phyloP scores from a whole-genome alignment of 352 stramenopile species.

The Phytophthora sp. region DNA sequence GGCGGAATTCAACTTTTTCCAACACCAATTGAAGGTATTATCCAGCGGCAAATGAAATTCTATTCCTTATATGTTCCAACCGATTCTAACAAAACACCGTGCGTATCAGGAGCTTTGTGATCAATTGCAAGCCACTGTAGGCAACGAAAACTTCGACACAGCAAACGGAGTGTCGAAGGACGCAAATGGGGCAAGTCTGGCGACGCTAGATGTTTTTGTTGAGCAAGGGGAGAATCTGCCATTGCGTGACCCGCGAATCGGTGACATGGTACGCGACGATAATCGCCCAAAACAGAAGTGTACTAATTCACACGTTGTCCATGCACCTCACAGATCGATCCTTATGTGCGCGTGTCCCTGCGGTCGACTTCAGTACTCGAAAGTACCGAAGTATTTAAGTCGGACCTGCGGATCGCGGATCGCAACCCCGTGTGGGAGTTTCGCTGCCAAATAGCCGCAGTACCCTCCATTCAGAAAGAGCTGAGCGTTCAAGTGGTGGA shows the following conservation, averaged over 20 bases:
- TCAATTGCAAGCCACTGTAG: conserved; percentile 15
- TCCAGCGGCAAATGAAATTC: not conserved
- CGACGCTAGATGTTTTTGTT: conserved; percentile 45
- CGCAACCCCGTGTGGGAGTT: conserved; percentile 53
- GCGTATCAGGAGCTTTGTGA: conserved; percentile 28
- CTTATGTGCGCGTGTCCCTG: conserved; percentile 55
- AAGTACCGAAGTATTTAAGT: conserved; percentile 20
- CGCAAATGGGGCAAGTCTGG: conserved; percentile 35
- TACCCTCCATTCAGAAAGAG: conserved; percentile 50
- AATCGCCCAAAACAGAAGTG: not conserved
- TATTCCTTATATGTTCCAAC: too few species aligned
- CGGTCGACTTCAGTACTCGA: conserved; percentile 11
- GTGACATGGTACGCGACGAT: conserved; percentile 41
- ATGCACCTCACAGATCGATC: conserved; percentile 49
- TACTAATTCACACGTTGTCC: not conserved
- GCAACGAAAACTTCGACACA: conserved; percentile 38
- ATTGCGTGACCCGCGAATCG: conserved; percentile 47
- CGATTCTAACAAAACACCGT: not conserved
- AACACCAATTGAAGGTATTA: conserved; percentile 39
- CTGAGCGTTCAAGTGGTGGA: conserved; percentile 65
- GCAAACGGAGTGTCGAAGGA: conserved; percentile 34
- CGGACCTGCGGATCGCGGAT: conserved; percentile 51
- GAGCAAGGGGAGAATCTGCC: conserved; percentile 57
- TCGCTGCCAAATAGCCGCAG: conserved; percentile 29
- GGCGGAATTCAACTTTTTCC: conserved; percentile 34